Evolutionary conservation across 352 stramenopile species (phyloP).

Genomic region (Stramenopiles sp.): DNA sequence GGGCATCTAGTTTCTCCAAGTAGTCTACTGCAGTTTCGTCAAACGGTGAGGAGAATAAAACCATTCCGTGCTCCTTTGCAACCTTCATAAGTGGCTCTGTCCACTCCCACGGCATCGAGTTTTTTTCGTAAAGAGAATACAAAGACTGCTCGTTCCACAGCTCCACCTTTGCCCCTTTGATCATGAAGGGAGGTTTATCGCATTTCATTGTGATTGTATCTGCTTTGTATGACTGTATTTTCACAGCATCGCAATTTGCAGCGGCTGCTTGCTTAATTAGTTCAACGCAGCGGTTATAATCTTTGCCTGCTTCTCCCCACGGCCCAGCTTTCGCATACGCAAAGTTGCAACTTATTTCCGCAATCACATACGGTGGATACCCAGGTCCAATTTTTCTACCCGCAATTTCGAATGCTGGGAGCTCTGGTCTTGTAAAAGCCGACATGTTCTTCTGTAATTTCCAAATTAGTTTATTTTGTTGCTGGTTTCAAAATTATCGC

Average conservation of each 20-base stretch:
- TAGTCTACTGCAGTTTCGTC: neutral
- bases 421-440: no score
- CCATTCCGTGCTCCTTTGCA: neutral
- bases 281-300: neutral
- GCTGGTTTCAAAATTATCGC: no score
- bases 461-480: no score
- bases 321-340: neutral
- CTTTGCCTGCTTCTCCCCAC: no score
- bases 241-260: neutral
- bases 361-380: neutral
- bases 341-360: neutral
- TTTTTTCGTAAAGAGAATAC: neutral
- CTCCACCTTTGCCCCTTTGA: neutral
- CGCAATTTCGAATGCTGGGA: no score
- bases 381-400: neutral
- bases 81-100: neutral
- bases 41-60: neutral
- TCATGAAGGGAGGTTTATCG: neutral
- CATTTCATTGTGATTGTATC: neutral
- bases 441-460: no score
- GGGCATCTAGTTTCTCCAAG: neutral
- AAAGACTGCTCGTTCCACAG: neutral
- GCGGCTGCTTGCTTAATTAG: no score
- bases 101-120: neutral
- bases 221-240: neutral